Evolutionary conservation across 805 yeast genomes (phyloP).

Genomic region (Saccharomyces paradoxus): DNA sequence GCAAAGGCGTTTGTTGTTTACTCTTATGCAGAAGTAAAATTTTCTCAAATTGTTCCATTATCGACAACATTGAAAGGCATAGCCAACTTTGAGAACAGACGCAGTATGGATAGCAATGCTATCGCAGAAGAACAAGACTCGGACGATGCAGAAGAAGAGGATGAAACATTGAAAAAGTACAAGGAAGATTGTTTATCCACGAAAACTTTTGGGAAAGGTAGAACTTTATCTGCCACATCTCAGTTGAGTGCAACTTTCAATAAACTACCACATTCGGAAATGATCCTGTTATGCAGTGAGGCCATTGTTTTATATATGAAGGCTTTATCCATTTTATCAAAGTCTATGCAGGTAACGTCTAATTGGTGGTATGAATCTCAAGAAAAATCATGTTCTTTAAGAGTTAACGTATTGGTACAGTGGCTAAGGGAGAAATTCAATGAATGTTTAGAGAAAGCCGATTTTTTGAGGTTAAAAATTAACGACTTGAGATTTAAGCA

Average conservation of each 20-base stretch:
- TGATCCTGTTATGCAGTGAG: constrained; percentile 64
- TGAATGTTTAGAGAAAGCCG: constrained; percentile 84
- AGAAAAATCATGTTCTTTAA: constrained; percentile 35
- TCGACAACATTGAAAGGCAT: constrained; percentile 20
- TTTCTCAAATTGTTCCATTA: constrained; percentile 75
- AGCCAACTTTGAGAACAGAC: constrained; percentile 9
- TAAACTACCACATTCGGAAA: constrained; percentile 47
- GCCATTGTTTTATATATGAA: constrained; percentile 81
- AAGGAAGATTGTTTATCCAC: not conserved
- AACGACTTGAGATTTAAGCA: constrained; percentile 21
- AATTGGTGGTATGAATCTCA: constrained; percentile 73
- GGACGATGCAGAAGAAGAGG: constrained; percentile 4
- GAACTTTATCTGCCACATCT: not conserved
- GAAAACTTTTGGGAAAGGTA: not conserved
- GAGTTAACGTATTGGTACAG: constrained; percentile 66
- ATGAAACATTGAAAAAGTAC: not conserved
- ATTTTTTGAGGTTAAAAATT: constrained; percentile 53
- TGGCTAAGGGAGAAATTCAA: constrained; percentile 88
- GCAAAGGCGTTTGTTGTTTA: constrained; percentile 87
- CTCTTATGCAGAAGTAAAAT: constrained; percentile 85
- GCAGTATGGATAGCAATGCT: constrained; percentile 29
- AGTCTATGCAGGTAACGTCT: constrained; percentile 78
- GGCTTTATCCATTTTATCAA: constrained; percentile 70
- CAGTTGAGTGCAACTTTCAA: constrained; percentile 6
- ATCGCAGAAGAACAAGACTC: constrained; percentile 32